phyloP scores from a whole-genome alignment of 306 rosid genomes.

The Prunus mume region DNA sequence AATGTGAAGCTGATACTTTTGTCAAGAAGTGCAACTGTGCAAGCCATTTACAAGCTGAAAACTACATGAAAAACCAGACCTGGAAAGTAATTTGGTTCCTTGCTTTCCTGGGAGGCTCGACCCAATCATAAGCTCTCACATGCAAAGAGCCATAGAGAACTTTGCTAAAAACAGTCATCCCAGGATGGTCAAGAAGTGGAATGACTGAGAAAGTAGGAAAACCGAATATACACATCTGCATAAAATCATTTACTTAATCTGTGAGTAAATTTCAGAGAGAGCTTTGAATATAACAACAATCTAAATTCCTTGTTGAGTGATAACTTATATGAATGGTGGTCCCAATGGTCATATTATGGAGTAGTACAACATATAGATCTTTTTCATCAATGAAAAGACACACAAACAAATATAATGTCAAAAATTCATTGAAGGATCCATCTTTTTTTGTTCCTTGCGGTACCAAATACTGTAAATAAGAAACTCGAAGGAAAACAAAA shows the following conservation, averaged over 20 bases:
- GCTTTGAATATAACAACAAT: not conserved
- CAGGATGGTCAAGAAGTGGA: conserved; percentile 97
- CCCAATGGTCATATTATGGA: not conserved
- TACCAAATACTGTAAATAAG: not conserved
- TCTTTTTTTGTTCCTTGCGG: too few relatives aligned
- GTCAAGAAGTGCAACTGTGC: too few relatives aligned
- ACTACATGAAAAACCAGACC: conserved; percentile 38
- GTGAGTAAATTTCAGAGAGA: not conserved
- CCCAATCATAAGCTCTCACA: conserved; percentile 96
- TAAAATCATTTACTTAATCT: conserved; percentile 5
- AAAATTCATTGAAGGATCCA: not conserved
- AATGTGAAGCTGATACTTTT: too few relatives aligned
- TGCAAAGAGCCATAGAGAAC: conserved; percentile 90
- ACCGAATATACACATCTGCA: conserved; percentile 89
- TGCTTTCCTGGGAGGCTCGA: conserved; percentile 75
- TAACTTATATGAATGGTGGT: not conserved
- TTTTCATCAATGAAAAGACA: not conserved
- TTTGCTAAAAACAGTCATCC: conserved; percentile 95
- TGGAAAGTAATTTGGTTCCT: conserved; percentile 48
- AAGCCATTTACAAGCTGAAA: not conserved
- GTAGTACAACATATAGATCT: not conserved
- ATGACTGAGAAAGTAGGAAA: conserved; percentile 87
- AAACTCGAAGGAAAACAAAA: not conserved
- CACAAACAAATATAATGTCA: not conserved
- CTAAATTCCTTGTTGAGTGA: not conserved